Evolutionary conservation across 306 rosid species (phyloP), one percentile per base, ranked within the genome.

Genomic region (Sechiopsis laciniata): DNA sequence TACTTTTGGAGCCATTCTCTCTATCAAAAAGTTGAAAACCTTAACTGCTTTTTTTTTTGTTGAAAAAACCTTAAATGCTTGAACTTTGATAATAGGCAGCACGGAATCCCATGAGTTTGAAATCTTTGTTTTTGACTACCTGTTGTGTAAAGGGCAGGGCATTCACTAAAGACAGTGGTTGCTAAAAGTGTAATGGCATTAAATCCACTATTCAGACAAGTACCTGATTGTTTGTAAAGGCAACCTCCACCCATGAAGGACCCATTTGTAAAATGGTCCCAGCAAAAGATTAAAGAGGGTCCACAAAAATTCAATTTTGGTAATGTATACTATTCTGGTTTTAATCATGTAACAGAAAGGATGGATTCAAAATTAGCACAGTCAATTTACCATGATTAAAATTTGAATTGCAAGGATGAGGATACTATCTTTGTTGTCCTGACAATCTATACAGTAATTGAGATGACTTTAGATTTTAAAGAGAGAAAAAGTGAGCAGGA

Each of bases 131-230:
- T 42, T 91, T 89, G 91, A 95, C 97, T 77, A 70, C 26, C 60
- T 83, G 96, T 65, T 78, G 78, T 80, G 80, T 63, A 87, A 84
- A 84, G 90, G 78, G 85, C 11, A 42, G 48, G 48, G 48, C 85
- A 87, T 84, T 82, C 82, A 82, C 79, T 82, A 85, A 92, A 90
- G 96, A 64, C 19, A 19, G 72, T 60, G 71, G 60, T 59, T 56
- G 64, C 48, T 72, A 72, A 51, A 75, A 65, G 78, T 55, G 17
- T 20, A 52, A 32, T 62, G 60, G 3, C 40, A 70, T 70, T 70
- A 70, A 70, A 70, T 16, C 8, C 48, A 51, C 21, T 14, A 52
- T 20, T 66, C 29, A 52, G 35, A 45, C 35, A 20, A 17, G n/a
- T 21, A 70, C 60, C 60, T 51, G 53, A 51, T 16, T 70, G 56